Conservation (phyloP, 2,329 filamentous ascomycete genomes). For the Didymosphaeria variabile region DNA sequence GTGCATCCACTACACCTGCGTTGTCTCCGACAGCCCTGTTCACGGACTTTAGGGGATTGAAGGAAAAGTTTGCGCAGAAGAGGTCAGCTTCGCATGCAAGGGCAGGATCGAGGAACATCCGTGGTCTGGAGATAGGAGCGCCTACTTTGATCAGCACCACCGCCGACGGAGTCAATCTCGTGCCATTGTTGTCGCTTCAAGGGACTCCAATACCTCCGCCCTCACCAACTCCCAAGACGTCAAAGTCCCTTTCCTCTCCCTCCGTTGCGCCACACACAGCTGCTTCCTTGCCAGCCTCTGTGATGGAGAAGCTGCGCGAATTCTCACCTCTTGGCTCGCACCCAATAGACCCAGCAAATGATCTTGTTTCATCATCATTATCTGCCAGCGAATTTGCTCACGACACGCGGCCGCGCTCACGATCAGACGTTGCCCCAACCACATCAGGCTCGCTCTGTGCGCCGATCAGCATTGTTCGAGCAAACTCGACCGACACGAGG, state of each 20-base stretch:
- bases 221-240: conserved; percentile 16
- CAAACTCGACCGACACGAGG: conserved; percentile 43
- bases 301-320: conserved; percentile 21
- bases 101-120: conserved; percentile 30
- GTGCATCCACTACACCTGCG: conserved; percentile 41
- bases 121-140: conserved; percentile 43
- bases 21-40: conserved; percentile 39
- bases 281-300: conserved; percentile 25
- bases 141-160: conserved; percentile 45
- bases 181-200: conserved; percentile 45
- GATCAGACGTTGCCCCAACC: conserved; percentile 25
- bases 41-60: conserved; percentile 42
- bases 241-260: not conserved
- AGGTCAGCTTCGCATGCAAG: conserved; percentile 35
- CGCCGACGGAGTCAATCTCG: conserved; percentile 39
- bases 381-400: conserved; percentile 14
- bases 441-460: conserved; percentile 1
- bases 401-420: conserved; percentile 31
- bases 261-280: conserved; percentile 2
- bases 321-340: conserved; percentile 47
- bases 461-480: conserved; percentile 30
- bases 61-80: conserved; percentile 42
- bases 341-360: conserved; percentile 35
- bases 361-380: conserved; percentile 28
- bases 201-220: conserved; percentile 27